phyloP scores from a whole-genome alignment of 148 eudicot species.

The Rhododendron simsii region DNA sequence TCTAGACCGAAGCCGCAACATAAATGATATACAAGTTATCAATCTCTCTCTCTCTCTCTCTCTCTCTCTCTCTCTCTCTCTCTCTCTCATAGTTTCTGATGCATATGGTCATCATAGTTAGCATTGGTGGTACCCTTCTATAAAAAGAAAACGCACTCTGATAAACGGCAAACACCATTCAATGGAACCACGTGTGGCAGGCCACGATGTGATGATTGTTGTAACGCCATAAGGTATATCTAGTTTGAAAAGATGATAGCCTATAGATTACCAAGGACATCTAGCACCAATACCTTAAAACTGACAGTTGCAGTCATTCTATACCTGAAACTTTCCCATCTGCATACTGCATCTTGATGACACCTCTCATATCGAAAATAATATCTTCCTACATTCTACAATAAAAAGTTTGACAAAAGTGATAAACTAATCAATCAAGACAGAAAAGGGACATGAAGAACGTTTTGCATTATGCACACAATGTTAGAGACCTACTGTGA shows the following conservation, averaged over 20 bases:
- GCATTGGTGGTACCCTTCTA: neutral
- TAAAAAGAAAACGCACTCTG: neutral
- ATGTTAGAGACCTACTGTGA: too few relatives aligned
- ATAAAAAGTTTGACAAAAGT: neutral
- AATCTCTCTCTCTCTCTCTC: too few relatives aligned
- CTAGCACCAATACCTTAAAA: neutral
- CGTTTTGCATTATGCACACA: neutral
- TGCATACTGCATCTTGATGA: neutral
- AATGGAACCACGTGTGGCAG: neutral
- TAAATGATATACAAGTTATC: too few relatives aligned
- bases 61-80: too few relatives aligned
- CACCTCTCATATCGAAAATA: neutral
- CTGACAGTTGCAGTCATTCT: neutral
- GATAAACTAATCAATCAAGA: neutral
- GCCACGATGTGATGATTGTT: neutral
- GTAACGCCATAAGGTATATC: neutral
- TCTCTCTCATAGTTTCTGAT: neutral
- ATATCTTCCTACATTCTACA: neutral
- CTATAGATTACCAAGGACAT: neutral
- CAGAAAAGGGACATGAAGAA: neutral
- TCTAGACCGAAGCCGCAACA: too few relatives aligned
- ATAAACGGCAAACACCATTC: neutral
- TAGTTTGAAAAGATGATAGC: neutral
- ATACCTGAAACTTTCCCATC: neutral
- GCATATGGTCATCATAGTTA: neutral